Conservation (phyloP, 176 grass and related monocot species). For the Themeda triandra region DNA sequence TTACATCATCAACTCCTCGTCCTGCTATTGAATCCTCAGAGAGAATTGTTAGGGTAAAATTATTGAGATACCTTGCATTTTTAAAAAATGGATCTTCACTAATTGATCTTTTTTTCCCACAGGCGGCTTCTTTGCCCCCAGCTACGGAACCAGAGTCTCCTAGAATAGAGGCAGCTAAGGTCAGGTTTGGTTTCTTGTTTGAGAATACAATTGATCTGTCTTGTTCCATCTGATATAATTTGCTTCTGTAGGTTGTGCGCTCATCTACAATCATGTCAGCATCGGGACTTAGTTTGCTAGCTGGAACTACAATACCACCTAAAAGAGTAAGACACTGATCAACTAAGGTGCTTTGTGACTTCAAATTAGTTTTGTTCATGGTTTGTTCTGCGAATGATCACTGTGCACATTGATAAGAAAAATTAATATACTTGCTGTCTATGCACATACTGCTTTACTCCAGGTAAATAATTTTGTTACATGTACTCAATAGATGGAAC, state of each 20-base stretch:
- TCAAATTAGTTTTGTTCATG: not conserved
- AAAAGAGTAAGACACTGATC: constrained; percentile 44
- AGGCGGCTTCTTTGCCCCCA: constrained; percentile 43
- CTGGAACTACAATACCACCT: constrained; percentile 39
- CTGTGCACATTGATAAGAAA: constrained; percentile 3
- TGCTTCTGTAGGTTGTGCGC: constrained; percentile 43
- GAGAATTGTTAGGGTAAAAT: constrained; percentile 38
- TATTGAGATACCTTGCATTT: not conserved
- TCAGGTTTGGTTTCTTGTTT: constrained; percentile 17
- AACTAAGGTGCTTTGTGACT: not conserved
- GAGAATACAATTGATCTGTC: not conserved
- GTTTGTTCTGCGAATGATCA: constrained; percentile 6
- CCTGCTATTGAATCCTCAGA: constrained; percentile 51
- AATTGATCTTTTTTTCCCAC: constrained; percentile 11
- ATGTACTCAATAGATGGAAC: not conserved
- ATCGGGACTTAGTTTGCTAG: constrained; percentile 54
- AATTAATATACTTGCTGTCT: not conserved
- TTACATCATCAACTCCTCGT: constrained; percentile 35
- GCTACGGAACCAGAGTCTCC: constrained; percentile 31
- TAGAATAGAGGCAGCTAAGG: constrained; percentile 38
- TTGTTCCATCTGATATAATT: constrained; percentile 30
- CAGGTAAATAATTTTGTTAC: not conserved
- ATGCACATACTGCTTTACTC: not conserved
- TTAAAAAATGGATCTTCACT: not conserved
- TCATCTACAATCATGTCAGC: constrained; percentile 50